phyloP scores from a whole-genome alignment of 2,329 filamentous ascomycete genomes.

The Periconia digitata region DNA sequence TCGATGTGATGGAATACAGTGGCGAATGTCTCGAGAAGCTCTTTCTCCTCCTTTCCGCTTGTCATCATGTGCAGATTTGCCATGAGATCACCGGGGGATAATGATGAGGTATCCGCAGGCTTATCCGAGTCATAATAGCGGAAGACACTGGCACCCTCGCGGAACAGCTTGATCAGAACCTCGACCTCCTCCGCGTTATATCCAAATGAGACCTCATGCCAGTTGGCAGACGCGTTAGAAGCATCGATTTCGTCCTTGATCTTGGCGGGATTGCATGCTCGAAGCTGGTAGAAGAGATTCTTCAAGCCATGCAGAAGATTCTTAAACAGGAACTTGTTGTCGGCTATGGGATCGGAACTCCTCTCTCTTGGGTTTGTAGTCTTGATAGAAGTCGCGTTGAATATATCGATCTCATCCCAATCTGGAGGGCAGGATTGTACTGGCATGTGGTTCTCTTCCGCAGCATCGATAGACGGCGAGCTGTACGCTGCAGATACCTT shows the following conservation, averaged over 20 bases:
- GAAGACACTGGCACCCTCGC: slow-evolving; percentile 94
- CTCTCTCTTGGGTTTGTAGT: slow-evolving; percentile 88
- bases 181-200: slow-evolving; percentile 97
- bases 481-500: slow-evolving; percentile 82
- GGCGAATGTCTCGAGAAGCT: slow-evolving; percentile 93
- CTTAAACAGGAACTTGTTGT: slow-evolving; percentile 98
- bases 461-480: slow-evolving; percentile 64
- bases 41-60: slow-evolving; percentile 94
- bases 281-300: slow-evolving; percentile 93
- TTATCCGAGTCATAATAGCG: slow-evolving; percentile 94
- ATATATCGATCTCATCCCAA: slow-evolving; percentile 98
- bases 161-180: slow-evolving; percentile 95
- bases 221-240: slow-evolving; percentile 79
- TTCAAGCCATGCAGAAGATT: slow-evolving; percentile 95
- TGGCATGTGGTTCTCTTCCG: slow-evolving; percentile 78
- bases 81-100: slow-evolving; percentile 87
- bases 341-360: slow-evolving; percentile 83
- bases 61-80: slow-evolving; percentile 94
- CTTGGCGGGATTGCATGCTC: slow-evolving; percentile 75
- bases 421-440: slow-evolving; percentile 80
- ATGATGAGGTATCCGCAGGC: slow-evolving; percentile 70
- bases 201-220: slow-evolving; percentile 93
- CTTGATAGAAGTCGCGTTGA: slow-evolving; percentile 93
- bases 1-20: slow-evolving; percentile 99
- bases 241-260: slow-evolving; percentile 66